Conservation (phyloP, 495 filamentous ascomycete genomes). For the Clohesyomyces aquaticus region DNA sequence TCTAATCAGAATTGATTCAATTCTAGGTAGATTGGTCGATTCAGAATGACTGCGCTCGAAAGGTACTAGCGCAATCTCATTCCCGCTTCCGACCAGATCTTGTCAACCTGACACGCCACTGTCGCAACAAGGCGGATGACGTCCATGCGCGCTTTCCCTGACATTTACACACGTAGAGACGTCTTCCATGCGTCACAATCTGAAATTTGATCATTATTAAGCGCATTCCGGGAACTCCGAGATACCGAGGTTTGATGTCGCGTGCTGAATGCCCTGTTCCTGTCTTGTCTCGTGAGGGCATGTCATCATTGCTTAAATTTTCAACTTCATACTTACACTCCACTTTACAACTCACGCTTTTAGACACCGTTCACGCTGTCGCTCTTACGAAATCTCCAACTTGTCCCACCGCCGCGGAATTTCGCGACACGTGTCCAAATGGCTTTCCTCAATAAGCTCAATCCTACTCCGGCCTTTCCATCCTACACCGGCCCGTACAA, state of each 20-base stretch:
- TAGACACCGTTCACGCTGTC: neutral
- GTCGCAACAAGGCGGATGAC: no score
- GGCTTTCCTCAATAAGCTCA: slow-evolving; percentile 50
- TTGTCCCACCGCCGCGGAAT: neutral
- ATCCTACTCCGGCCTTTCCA: slow-evolving; percentile 66
- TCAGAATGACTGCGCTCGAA: no score
- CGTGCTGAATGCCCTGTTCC: neutral
- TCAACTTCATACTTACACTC: neutral
- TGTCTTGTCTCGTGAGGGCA: neutral
- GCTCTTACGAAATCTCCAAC: neutral
- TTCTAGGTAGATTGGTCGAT: no score
- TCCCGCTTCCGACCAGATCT: no score
- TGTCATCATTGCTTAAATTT: neutral
- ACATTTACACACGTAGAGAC: neutral
- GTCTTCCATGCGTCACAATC: neutral
- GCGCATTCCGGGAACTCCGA: neutral
- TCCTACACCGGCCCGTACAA: slow-evolving; percentile 71
- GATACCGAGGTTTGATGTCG: neutral
- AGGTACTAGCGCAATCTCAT: no score
- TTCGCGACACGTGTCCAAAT: slow-evolving; percentile 6
- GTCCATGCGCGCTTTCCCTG: no score
- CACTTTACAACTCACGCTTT: neutral
- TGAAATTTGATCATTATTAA: neutral
- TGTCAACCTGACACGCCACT: neutral
- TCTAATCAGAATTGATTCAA: no score